Evolutionary conservation across 768 basidiomycete species (phyloP).

Genomic region (Xerocomellus chrysenteron): DNA sequence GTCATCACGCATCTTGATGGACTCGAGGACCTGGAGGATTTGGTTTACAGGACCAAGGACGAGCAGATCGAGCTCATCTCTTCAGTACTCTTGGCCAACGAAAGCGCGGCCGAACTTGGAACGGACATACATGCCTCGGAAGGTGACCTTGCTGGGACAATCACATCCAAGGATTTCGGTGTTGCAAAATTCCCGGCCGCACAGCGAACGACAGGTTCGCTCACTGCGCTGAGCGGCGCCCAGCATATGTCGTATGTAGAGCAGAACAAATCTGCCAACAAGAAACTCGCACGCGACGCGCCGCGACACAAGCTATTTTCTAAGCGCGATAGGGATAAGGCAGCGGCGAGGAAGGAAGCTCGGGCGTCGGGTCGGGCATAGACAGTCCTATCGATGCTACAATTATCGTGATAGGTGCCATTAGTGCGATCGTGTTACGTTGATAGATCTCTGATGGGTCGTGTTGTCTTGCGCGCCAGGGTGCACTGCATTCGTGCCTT

Average conservation of each 20-base stretch:
- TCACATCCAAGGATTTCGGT: constrained; percentile 88
- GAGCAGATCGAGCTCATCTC: constrained; percentile 97
- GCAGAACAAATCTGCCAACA: constrained; percentile 89
- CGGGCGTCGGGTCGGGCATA: constrained; percentile 33
- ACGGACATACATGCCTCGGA: constrained; percentile 81
- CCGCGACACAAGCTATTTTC: constrained; percentile 77
- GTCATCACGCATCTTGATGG: constrained; percentile 98
- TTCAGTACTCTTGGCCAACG: constrained; percentile 87
- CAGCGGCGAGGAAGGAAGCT: constrained; percentile 48
- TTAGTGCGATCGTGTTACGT: constrained; percentile 15
- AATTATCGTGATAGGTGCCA: constrained; percentile 14
- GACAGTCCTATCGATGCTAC: constrained; percentile 1
- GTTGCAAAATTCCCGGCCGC: constrained; percentile 58
- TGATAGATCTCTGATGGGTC: constrained; percentile 12
- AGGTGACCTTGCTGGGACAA: constrained; percentile 81
- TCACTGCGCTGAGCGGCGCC: constrained; percentile 82
- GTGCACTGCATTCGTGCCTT: constrained; percentile 20
- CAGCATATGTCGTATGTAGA: constrained; percentile 93
- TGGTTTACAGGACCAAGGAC: constrained; percentile 88
- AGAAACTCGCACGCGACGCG: constrained; percentile 57
- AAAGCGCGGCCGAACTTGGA: constrained; percentile 86
- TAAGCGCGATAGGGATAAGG: constrained; percentile 79
- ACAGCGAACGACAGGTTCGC: constrained; percentile 78
- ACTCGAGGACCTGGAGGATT: constrained; percentile 76
- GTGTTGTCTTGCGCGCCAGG: constrained; percentile 13